Evolutionary conservation across 2,329 filamentous ascomycete genomes (phyloP).

Genomic region (Monosporascus ibericus): DNA sequence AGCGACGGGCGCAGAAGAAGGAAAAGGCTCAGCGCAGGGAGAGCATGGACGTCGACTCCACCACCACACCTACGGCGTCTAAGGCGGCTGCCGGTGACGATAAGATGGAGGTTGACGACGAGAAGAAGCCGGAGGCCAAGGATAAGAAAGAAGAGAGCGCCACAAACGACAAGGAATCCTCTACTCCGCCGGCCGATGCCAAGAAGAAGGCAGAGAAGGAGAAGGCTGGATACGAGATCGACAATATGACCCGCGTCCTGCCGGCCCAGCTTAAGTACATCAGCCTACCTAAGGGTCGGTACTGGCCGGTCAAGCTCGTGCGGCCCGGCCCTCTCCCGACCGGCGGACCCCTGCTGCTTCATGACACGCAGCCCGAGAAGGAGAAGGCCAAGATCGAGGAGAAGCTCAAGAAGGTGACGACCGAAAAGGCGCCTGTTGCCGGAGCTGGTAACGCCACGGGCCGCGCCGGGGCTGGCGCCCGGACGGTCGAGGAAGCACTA

Average conservation of each 20-base stretch:
- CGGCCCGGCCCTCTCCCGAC: conserved; percentile 59
- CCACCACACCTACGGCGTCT: conserved; percentile 65
- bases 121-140: conserved; percentile 46
- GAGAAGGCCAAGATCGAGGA: conserved; percentile 79
- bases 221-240: conserved; percentile 91
- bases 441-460: conserved; percentile 20
- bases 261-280: conserved; percentile 93
- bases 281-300: conserved; percentile 83
- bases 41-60: conserved; percentile 90
- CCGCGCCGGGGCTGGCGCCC: conserved; percentile 20
- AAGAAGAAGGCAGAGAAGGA: conserved; percentile 96
- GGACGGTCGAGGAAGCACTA: conserved; percentile 27
- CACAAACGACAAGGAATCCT: conserved; percentile 52
- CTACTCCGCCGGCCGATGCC: conserved; percentile 44
- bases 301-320: conserved; percentile 71
- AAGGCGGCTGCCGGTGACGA: conserved; percentile 53
- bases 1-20: conserved; percentile 89
- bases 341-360: conserved; percentile 85
- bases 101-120: conserved; percentile 83
- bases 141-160: conserved; percentile 54
- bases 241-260: conserved; percentile 94
- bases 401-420: conserved; percentile 77
- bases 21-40: conserved; percentile 83
- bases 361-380: conserved; percentile 75
- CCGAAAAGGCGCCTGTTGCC: conserved; percentile 55